Conservation (phyloP, 169 alveolate genomes). For the Plasmodium blacklocki region DNA sequence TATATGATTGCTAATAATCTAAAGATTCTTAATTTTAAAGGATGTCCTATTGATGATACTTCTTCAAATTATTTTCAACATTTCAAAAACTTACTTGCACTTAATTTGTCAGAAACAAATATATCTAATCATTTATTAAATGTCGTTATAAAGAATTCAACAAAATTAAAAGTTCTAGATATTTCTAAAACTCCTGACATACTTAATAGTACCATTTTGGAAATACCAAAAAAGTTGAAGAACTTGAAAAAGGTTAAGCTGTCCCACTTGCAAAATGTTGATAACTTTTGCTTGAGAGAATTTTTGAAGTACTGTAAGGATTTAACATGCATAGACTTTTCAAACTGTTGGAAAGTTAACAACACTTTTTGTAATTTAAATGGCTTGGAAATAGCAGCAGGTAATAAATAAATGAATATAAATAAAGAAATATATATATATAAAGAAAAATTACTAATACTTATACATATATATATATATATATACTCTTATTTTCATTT, state of each 20-base stretch:
- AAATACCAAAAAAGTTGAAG: slow-evolving; percentile 18
- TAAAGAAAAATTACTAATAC: too few relatives aligned
- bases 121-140: slow-evolving; percentile 34
- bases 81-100: slow-evolving; percentile 38
- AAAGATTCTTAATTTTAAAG: slow-evolving; percentile 31
- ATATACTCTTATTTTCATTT: not conserved
- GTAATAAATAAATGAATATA: slow-evolving; percentile 3
- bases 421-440: too few relatives aligned
- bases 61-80: slow-evolving; percentile 18
- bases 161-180: slow-evolving; percentile 16
- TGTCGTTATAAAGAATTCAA: slow-evolving; percentile 9
- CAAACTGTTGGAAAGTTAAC: slow-evolving; percentile 70
- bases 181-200: slow-evolving; percentile 49
- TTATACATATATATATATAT: too few relatives aligned
- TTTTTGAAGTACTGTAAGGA: slow-evolving; percentile 44
- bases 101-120: slow-evolving; percentile 59
- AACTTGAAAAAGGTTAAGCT: slow-evolving; percentile 19
- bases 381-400: slow-evolving; percentile 62
- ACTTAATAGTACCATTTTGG: slow-evolving; percentile 25
- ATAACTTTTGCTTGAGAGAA: slow-evolving; percentile 63
- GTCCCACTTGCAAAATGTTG: slow-evolving; percentile 34
- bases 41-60: slow-evolving; percentile 53
- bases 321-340: slow-evolving; percentile 44
- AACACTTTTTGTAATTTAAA: slow-evolving; percentile 45
- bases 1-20: slow-evolving; percentile 35